Base-by-base conservation (phyloP, 2,329 filamentous ascomycete species). In the Talaromyces sp. region DNA sequence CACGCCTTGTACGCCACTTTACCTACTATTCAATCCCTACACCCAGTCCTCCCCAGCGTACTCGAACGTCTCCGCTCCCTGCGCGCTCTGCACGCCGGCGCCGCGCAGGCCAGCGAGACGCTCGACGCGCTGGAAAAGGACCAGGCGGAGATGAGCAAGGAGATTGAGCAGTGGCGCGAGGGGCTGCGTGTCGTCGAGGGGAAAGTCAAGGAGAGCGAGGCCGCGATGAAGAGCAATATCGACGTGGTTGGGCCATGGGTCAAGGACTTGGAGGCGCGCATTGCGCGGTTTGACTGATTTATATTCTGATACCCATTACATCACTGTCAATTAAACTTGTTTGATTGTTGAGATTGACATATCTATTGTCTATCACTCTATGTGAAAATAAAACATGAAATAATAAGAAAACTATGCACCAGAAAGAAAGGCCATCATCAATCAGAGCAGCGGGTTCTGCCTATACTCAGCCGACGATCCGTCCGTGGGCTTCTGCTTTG, bases 1-100 rank as follows among this genome's bases (percentile, higher is more conserved):
- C 94, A 96, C 65, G 90, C 92, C 1, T 83, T 99, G 5, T 97
- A 97, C 74, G 89, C 90, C 1, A 90, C 91, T 3, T 79, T 99
- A 17, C 88, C 92, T 1, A 94, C 91, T 0, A 94, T 99, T 61
- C 92, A 96, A 74, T 89, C 83, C 60, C 81, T 99, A 8, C 84
- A 91, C 6, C 94, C 94, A 0, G 81, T 96, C 19, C 82, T 99
- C 3, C 93, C 94, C 1, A 85, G 91, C 5, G 81, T 97, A 10
- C 81, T 99, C 11, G 92, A 97, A 68, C 85, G 94, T 27, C 79
- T 99, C 56, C 84, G 92, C 61, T 95, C 91, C 9, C 80, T 99
- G 59, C 84, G 90, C 61, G 86, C 88, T 14, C 88, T 97, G 55
- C 94, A 99, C 70, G 87, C 90, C 0, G 91, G 92, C 67, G 94